Evolutionary conservation across 176 grass and related monocot genomes (phyloP), one percentile per base, ranked within the genome.

Genomic region (Oryza rufipogon): DNA sequence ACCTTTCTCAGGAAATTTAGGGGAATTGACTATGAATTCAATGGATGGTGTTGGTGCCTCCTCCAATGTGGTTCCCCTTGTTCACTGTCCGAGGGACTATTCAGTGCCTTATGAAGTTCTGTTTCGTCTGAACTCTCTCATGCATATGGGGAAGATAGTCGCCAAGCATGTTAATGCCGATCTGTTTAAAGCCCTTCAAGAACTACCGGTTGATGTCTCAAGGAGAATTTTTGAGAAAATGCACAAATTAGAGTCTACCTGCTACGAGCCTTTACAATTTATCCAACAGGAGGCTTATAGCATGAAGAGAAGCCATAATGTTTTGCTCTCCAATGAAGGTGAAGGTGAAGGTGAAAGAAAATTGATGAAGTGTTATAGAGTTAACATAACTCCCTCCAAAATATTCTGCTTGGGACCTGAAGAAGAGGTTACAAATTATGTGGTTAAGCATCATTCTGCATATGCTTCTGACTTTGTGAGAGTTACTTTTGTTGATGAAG

Each of bases 401-500:
- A 83, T 98, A 76, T 95, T 95, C 66, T 98, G 89, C 80, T 87
- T 95, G 77, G 96, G 96, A 16, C 96, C 96, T 60, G 96, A 95
- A 83, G 75, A 88, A 64, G 91, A 98, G 87, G 87, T 84, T 34
- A 92, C 96, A 72, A 98, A 98, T 90, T 98, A 98, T 72, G 89
- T 98, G 48, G 89, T 98, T 81, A 90, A 90, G 39, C 58, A 89
- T 68, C 89, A 90, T 76, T 83, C 86, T 64, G 34, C 80, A 45
- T 77, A 91, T 92, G 86, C 93, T 77, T 90, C 93, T 90, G 93
- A 98, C 76, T 98, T 98, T 83, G 82, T 84, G 87, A 95, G 93
- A 87, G 93, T 98, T 89, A 85, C 93, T 52, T 98, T 98, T 89
- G 93, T 95, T 64, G 96, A 98, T 39, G 93, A 98, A 87, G 93